A percentile compares a stretch with the other conserved stretches of the same genome.
Evolutionary conservation across 805 yeast species (phyloP).

Genomic region (Tetrapisispora fleetii): DNA sequence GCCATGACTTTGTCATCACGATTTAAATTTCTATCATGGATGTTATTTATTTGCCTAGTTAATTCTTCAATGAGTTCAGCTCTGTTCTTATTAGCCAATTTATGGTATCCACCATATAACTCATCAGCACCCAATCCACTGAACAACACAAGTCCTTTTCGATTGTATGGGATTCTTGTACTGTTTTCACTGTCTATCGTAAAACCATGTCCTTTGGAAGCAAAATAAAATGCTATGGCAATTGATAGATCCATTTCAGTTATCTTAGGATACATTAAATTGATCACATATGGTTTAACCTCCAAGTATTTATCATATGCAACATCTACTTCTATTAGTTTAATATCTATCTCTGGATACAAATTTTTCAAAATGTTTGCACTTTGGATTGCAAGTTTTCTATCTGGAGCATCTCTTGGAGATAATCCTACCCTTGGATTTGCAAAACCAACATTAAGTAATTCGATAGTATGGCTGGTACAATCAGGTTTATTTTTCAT

Average conservation of each 20-base stretch:
- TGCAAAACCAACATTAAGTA: constrained; percentile 88
- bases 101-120: constrained; percentile 87
- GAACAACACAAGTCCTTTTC: constrained; percentile 59
- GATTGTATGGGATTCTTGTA: constrained; percentile 30
- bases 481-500: constrained; percentile 12
- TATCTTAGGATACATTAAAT: constrained; percentile 68
- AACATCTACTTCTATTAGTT: constrained; percentile 61
- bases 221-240: constrained; percentile 91
- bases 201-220: constrained; percentile 50
- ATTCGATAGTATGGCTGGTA: constrained; percentile 40
- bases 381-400: constrained; percentile 61
- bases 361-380: constrained; percentile 39
- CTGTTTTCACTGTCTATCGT: constrained; percentile 4
- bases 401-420: constrained; percentile 74
- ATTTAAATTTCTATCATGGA: constrained; percentile 73
- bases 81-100: constrained; percentile 48
- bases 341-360: constrained; percentile 36
- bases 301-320: constrained; percentile 53
- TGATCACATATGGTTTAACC: constrained; percentile 42
- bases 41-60: constrained; percentile 56
- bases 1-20: constrained; percentile 87
- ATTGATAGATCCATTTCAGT: constrained; percentile 96
- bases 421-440: constrained; percentile 63
- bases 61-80: constrained; percentile 48
- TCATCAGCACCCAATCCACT: constrained; percentile 98